phyloP scores from a whole-genome alignment of 2,329 filamentous ascomycete species.

The Fusarium proliferatum region DNA sequence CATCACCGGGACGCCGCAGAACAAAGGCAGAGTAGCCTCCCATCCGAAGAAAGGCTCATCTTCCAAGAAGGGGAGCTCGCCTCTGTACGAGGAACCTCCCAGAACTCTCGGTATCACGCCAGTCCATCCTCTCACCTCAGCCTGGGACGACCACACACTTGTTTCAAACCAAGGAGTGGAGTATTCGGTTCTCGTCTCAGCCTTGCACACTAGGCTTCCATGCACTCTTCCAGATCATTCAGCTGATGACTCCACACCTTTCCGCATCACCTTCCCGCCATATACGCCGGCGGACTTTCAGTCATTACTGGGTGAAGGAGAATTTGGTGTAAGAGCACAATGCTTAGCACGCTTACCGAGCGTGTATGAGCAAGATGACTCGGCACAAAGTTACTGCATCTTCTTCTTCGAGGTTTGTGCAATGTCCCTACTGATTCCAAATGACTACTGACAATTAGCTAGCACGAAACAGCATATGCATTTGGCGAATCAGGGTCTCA shows the following conservation, averaged over 20 bases:
- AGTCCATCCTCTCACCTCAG: constrained; percentile 57
- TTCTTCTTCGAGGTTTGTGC: constrained; percentile 65
- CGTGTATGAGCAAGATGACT: constrained; percentile 44
- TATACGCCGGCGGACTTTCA: constrained; percentile 55
- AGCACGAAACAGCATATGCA: constrained; percentile 59
- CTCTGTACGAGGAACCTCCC: constrained; percentile 36
- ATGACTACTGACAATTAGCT: constrained; percentile 23
- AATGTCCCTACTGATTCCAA: not conserved
- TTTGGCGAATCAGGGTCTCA: constrained; percentile 53
- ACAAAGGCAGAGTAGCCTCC: constrained; percentile 66
- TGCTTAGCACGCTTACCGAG: constrained; percentile 57
- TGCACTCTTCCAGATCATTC: constrained; percentile 47
- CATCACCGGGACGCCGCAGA: constrained; percentile 68
- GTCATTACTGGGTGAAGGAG: constrained; percentile 48
- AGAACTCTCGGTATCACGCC: constrained; percentile 47
- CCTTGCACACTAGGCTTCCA: constrained; percentile 57
- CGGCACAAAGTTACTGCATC: constrained; percentile 57
- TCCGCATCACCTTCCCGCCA: constrained; percentile 53
- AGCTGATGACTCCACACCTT: constrained; percentile 39
- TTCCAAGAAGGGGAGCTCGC: constrained; percentile 49
- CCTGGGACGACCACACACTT: constrained; percentile 61
- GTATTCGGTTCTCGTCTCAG: constrained; percentile 57
- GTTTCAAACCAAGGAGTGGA: constrained; percentile 53
- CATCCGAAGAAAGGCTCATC: constrained; percentile 60
- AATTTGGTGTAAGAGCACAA: constrained; percentile 56